Percentiles rank a stretch among this genome's conserved stretches.
phyloP scores from a whole-genome alignment of 2,329 filamentous ascomycete genomes.

The Stylonectria norvegica region DNA sequence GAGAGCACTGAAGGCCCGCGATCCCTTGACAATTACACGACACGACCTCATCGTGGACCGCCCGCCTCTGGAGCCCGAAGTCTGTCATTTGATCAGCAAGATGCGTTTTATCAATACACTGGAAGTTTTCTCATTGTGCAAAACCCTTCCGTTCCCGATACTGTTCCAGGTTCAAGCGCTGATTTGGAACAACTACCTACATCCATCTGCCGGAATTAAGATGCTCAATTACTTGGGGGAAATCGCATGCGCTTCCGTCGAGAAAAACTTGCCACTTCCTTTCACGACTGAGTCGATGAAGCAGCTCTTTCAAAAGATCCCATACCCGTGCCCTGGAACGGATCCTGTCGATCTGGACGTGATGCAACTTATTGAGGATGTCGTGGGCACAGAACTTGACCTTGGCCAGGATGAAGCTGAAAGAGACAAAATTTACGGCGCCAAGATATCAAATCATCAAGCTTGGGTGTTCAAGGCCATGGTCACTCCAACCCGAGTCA shows the following conservation, averaged over 20 bases:
- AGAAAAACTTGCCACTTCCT: constrained; percentile 26
- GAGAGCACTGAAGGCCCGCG: constrained; percentile 19
- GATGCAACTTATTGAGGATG: constrained; percentile 36
- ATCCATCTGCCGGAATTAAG: constrained; percentile 48
- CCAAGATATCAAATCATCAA: constrained; percentile 36
- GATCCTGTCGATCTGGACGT: constrained; percentile 42
- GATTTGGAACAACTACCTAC: constrained; percentile 59
- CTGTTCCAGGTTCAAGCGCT: constrained; percentile 63
- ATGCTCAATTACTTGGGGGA: constrained; percentile 44
- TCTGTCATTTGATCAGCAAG: too few species aligned
- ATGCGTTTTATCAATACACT: constrained; percentile 21
- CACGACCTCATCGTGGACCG: constrained; percentile 20
- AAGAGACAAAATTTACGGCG: constrained; percentile 27
- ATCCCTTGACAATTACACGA: constrained; percentile 24
- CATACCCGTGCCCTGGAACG: constrained; percentile 50
- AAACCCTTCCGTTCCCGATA: constrained; percentile 44
- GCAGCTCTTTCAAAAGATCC: constrained; percentile 49
- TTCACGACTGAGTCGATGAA: constrained; percentile 54
- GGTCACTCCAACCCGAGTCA: constrained; percentile 58
- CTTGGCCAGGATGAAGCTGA: constrained; percentile 26
- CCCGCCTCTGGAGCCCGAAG: constrained; percentile 33
- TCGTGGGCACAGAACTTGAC: constrained; percentile 41
- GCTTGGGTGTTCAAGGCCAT: constrained; percentile 52
- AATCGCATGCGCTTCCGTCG: constrained; percentile 25
- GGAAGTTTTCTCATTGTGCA: constrained; percentile 22